Conservation (phyloP, 2,329 filamentous ascomycete species). For the Emericellopsis atlantica region DNA sequence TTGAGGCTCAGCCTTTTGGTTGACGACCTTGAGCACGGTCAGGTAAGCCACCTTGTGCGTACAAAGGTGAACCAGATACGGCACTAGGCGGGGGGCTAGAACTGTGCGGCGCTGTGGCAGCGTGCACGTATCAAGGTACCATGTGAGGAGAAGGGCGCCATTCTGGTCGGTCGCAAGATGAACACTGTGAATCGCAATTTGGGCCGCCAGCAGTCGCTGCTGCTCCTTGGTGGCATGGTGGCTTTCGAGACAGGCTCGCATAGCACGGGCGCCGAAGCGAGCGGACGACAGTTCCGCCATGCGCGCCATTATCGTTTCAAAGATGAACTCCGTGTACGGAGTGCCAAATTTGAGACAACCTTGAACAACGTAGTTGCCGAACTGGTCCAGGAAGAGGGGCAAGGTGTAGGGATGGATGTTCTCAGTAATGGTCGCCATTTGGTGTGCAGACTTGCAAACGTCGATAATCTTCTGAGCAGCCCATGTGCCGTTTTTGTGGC, state of each 20-base stretch:
- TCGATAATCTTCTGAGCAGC: slow-evolving; percentile 99
- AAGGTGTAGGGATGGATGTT: slow-evolving; percentile 76
- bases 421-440: slow-evolving; percentile 78
- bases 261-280: slow-evolving; percentile 85
- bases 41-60: slow-evolving; percentile 98
- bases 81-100: slow-evolving; percentile 80
- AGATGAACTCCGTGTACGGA: slow-evolving; percentile 91
- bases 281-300: slow-evolving; percentile 93
- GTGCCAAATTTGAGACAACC: slow-evolving; percentile 86
- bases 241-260: slow-evolving; percentile 93
- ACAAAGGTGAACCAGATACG: slow-evolving; percentile 87
- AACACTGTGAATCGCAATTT: slow-evolving; percentile 92
- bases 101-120: slow-evolving; percentile 87
- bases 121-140: slow-evolving; percentile 96
- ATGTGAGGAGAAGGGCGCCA: slow-evolving; percentile 83
- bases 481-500: slow-evolving; percentile 99
- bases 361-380: slow-evolving; percentile 96
- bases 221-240: slow-evolving; percentile 92
- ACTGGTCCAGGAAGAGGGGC: slow-evolving; percentile 90
- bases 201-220: slow-evolving; percentile 85
- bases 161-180: slow-evolving; percentile 95
- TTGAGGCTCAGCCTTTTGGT: slow-evolving; percentile 89
- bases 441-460: slow-evolving; percentile 71
- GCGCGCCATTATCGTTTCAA: slow-evolving; percentile 87
- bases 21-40: slow-evolving; percentile 95